Evolutionary conservation across 352 stramenopile species (phyloP), one percentile per base, ranked within the genome.

Genomic region (Phytophthora citrophthora): DNA sequence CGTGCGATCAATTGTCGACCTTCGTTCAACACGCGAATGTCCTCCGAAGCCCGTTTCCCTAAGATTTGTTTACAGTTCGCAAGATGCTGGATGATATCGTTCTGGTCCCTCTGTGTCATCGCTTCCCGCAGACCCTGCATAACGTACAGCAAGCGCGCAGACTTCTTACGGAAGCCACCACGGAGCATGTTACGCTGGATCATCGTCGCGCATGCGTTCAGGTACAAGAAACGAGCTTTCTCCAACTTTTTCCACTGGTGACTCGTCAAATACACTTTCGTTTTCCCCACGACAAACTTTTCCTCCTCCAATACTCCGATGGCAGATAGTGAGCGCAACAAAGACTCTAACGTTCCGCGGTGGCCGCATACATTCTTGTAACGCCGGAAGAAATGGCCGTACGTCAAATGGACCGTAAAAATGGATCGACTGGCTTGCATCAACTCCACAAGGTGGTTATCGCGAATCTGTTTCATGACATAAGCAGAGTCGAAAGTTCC

Each of bases 291-390:
- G 3, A 90, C 82, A 55, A 88, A 90, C 15, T 84, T 90, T 31
- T 93, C 81, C 39, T 93, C 84, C 58, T 93, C 84, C 27, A 95
- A 64, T 4, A 93, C 83, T 7, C 86, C 86, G 15, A 93, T 93
- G 18, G 86, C 84, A n/a, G 80, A 90, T 29, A 95, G 63, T 10
- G 82, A 88, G 16, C 86, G 79, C 20, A 95, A 34, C 1, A 95
- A 56, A 1, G 82, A 92, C 64, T 93, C 82, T 0, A 95, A 60
- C 5, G 86, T 92, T 20, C 84, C 79, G 15, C 84, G 79, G 26
- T 93, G 82, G 34, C 84, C 84, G 58, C 86, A 95, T 10, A 95
- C 86, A 48, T 89, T 90, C 56, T 89, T 89, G 66, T 95, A 93
- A 8, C 79, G 82, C 4, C 80, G 74, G 63, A 92, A 93, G 47